A percentile compares a stretch with the other conserved stretches of the same genome.
Evolutionary conservation across 768 basidiomycete genomes (phyloP).

Genomic region (Tricholoma flavovirens): DNA sequence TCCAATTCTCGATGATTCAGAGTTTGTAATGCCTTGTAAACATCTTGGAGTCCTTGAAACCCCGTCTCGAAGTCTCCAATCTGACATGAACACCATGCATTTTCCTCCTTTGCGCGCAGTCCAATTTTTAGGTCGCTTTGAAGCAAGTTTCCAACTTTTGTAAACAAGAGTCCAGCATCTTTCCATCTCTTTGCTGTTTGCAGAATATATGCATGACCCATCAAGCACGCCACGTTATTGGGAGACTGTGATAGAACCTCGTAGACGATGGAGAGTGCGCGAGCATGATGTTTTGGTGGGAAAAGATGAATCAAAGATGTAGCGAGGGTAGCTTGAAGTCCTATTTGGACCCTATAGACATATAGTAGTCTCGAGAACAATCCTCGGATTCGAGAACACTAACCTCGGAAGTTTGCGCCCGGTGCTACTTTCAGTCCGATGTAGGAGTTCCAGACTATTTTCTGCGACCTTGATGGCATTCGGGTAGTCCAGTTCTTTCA

Average conservation of each 20-base stretch:
- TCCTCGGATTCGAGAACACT: constrained; percentile 12
- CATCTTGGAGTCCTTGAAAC: constrained; percentile 39
- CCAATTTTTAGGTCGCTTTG: constrained; percentile 40
- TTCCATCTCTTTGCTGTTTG: constrained; percentile 61
- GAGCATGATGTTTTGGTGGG: constrained; percentile 84
- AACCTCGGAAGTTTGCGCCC: constrained; percentile 51
- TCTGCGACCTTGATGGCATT: constrained; percentile 70
- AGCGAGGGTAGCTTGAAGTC: constrained; percentile 67
- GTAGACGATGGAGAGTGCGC: constrained; percentile 70
- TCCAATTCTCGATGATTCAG: constrained; percentile 48
- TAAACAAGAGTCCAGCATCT: constrained; percentile 60
- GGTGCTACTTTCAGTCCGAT: constrained; percentile 46
- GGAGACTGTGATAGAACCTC: constrained; percentile 62
- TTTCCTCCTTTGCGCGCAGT: constrained; percentile 71
- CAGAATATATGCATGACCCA: constrained; percentile 71
- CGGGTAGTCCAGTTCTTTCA: constrained; percentile 65
- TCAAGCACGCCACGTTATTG: constrained; percentile 56
- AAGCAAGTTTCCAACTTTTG: constrained; percentile 44
- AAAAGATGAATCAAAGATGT: constrained; percentile 79
- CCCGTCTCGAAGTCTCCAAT: constrained; percentile 41
- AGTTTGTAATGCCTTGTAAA: constrained; percentile 39
- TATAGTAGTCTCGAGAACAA: not conserved
- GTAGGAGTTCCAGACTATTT: constrained; percentile 55
- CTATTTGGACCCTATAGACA: constrained; percentile 49
- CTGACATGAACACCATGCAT: constrained; percentile 78